Conservation (phyloP, 23 red algal species). For the Agarophyton chilense region DNA sequence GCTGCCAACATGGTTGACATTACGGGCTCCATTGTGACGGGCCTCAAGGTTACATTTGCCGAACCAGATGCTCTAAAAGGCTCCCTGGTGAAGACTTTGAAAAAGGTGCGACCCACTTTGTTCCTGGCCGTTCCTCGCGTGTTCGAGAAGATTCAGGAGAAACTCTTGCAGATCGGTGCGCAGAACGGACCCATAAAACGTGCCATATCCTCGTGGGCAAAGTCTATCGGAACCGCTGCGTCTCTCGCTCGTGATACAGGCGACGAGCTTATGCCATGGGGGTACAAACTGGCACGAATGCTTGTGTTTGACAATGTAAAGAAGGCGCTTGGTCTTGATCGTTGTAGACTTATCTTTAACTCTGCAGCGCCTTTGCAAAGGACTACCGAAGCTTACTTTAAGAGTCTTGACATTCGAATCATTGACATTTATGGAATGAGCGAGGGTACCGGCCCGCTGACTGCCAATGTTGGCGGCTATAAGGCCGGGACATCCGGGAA, state of each 20-base stretch:
- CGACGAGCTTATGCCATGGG: slow-evolving; percentile 57
- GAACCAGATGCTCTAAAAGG: slow-evolving; percentile 72
- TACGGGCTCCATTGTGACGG: slow-evolving; percentile 41
- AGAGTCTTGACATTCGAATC: slow-evolving; percentile 74
- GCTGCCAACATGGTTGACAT: slow-evolving; percentile 88
- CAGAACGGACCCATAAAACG: slow-evolving; percentile 34
- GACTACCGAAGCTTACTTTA: slow-evolving; percentile 75
- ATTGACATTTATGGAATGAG: slow-evolving; percentile 90
- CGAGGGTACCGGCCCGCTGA: slow-evolving; percentile 86
- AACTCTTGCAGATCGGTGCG: slow-evolving; percentile 50
- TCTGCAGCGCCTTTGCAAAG: slow-evolving; percentile 79
- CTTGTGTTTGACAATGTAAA: slow-evolving; percentile 78
- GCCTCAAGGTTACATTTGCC: slow-evolving; percentile 70
- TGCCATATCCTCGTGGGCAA: slow-evolving; percentile 63
- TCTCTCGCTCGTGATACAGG: slow-evolving; percentile 35
- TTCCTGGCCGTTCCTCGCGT: slow-evolving; percentile 93
- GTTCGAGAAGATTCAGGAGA: slow-evolving; percentile 92
- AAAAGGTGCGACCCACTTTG: slow-evolving; percentile 74
- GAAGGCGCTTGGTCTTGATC: slow-evolving; percentile 79
- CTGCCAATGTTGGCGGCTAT: slow-evolving; percentile 67
- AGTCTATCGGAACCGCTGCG: slow-evolving; percentile 54
- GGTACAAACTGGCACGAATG: slow-evolving; percentile 57
- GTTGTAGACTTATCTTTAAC: slow-evolving; percentile 70
- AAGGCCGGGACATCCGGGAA: slow-evolving; percentile 69
- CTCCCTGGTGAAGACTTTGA: slow-evolving; percentile 68